A percentile compares a stretch with the other conserved stretches of the same genome.
Evolutionary conservation across 306 rosid species (phyloP).

Genomic region (Trifolium repens): DNA sequence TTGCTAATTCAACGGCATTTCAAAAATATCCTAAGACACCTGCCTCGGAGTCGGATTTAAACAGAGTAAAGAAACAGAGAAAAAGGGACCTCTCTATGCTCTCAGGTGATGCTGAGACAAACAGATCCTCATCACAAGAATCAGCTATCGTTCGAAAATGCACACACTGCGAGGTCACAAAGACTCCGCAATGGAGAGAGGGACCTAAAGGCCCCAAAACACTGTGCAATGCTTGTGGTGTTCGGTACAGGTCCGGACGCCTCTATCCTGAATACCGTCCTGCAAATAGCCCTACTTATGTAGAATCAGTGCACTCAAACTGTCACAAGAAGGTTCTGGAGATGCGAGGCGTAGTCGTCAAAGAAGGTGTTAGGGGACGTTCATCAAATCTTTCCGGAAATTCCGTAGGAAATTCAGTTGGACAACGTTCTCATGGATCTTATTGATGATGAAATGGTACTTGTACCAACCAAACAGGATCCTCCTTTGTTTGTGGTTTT

Average conservation of each 20-base stretch:
- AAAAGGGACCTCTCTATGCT: slow-evolving; percentile 48
- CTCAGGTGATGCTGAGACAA: slow-evolving; percentile 43
- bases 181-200: slow-evolving; percentile 93
- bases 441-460: slow-evolving; percentile 45
- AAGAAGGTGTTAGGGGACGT: slow-evolving; percentile 34
- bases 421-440: slow-evolving; percentile 46
- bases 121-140: slow-evolving; percentile 39
- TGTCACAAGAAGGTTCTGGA: slow-evolving; percentile 83
- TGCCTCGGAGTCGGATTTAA: slow-evolving; percentile 48
- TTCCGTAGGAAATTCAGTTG: slow-evolving; percentile 46
- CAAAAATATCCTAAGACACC: slow-evolving; percentile 29
- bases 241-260: slow-evolving; percentile 87
- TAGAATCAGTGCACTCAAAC: slow-evolving; percentile 72
- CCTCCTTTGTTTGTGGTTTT: slow-evolving; percentile 52
- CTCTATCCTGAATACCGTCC: slow-evolving; percentile 89
- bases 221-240: slow-evolving; percentile 90
- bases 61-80: slow-evolving; percentile 46
- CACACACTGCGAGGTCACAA: slow-evolving; percentile 72
- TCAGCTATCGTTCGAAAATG: slow-evolving; percentile 52
- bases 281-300: slow-evolving; percentile 79
- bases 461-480: slow-evolving; percentile 49
- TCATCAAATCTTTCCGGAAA: slow-evolving; percentile 48
- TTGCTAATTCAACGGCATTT: slow-evolving; percentile 29
- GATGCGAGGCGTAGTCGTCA: slow-evolving; percentile 60
- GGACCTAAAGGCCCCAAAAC: slow-evolving; percentile 92